Conservation (phyloP, 1,284 basidiomycete genomes). For the Takashimella koratensis region DNA sequence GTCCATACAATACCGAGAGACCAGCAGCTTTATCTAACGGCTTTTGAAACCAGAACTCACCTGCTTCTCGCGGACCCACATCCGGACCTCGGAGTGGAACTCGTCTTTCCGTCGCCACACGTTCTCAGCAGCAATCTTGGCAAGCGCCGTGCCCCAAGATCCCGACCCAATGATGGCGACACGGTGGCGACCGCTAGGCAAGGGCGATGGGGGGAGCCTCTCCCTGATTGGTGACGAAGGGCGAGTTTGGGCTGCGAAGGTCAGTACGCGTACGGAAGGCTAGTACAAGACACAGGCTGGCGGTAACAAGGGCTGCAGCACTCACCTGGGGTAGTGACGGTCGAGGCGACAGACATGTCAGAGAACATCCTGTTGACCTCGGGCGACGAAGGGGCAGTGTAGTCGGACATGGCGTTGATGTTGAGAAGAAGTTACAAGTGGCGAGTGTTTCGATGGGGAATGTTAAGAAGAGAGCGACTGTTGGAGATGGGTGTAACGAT, state of each 20-base stretch:
- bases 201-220: constrained; percentile 38
- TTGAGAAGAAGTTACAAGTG: too few species aligned
- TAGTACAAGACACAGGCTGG: too few species aligned
- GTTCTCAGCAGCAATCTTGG: constrained; percentile 57
- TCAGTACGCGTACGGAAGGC: too few species aligned
- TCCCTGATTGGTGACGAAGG: constrained; percentile 35
- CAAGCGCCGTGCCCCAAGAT: constrained; percentile 57
- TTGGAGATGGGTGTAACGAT: too few species aligned
- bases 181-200: constrained; percentile 51
- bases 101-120: constrained; percentile 44
- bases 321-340: constrained; percentile 42
- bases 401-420: constrained; percentile 21
- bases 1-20: background rate
- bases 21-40: background rate
- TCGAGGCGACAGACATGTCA: constrained; percentile 36
- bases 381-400: constrained; percentile 30
- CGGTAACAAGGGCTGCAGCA: too few species aligned
- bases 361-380: constrained; percentile 24
- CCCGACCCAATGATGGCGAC: constrained; percentile 57
- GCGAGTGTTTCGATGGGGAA: too few species aligned
- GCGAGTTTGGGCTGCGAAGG: constrained; percentile 34
- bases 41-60: constrained; percentile 20
- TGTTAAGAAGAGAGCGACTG: constrained; percentile 4
- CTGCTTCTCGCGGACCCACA: constrained; percentile 55
- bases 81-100: constrained; percentile 53